These are phyloP conservation scores for Botryotinia globosa DNA, from an alignment of 2,329 filamentous ascomycete genomes.

Conservation along the genomic window DNA sequence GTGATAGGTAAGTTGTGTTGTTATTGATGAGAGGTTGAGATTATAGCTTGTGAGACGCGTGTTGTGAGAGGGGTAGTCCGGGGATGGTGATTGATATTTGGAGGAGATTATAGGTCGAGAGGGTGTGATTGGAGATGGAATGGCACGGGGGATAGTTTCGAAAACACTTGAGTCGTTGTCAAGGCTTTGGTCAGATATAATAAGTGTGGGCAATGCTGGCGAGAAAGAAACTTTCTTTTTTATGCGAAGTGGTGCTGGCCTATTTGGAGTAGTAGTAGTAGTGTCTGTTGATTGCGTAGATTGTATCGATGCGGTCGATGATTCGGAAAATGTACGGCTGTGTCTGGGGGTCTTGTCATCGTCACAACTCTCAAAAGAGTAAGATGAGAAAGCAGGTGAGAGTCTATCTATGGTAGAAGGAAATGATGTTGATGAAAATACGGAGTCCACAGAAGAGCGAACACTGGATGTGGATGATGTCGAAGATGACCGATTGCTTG, in stretches of 20 bases:
- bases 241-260: slow-evolving; percentile 24
- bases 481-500: slow-evolving; percentile 16
- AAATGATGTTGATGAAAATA: slow-evolving; percentile 31
- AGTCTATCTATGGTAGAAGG: slow-evolving; percentile 20
- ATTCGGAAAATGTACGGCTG: slow-evolving; percentile 16
- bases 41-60: slow-evolving; percentile 5
- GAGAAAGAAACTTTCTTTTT: slow-evolving; percentile 37
- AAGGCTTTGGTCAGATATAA: neutral
- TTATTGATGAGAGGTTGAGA: slow-evolving; percentile 25
- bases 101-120: neutral
- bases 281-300: neutral
- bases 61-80: neutral
- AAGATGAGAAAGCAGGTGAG: slow-evolving; percentile 24
- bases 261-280: slow-evolving; percentile 1
- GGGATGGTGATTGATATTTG: slow-evolving; percentile 7
- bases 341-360: slow-evolving; percentile 14
- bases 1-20: slow-evolving; percentile 21
- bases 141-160: neutral
- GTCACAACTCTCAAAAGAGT: slow-evolving; percentile 22
- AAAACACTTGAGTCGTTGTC: neutral
- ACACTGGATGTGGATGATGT: slow-evolving; percentile 29
- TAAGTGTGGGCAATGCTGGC: neutral
- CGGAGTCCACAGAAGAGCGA: slow-evolving; percentile 34
- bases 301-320: slow-evolving; percentile 8
- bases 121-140: neutral